Percentiles rank a stretch among this genome's conserved stretches.
These are phyloP conservation scores for Digitaria exilis DNA, from an alignment of 202 grass and related monocot genomes.

Conservation along the genomic window DNA sequence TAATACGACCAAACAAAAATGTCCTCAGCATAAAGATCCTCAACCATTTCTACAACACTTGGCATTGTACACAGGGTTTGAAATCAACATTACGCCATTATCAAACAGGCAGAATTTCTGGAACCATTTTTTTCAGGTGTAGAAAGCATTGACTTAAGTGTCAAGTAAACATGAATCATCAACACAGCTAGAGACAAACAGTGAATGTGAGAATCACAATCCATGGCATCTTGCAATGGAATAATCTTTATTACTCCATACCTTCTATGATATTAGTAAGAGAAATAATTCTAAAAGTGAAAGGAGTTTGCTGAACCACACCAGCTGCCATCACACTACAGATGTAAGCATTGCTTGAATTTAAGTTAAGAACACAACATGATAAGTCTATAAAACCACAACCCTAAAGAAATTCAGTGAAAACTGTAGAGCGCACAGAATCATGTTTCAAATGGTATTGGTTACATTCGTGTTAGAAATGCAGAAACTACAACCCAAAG, in stretches of 20 bases:
- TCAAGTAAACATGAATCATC: constrained; percentile 4
- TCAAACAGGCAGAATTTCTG: neutral
- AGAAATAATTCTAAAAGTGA: constrained; percentile 32
- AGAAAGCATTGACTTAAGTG: constrained; percentile 26
- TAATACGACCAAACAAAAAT: constrained; percentile 17
- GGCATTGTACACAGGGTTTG: constrained; percentile 18
- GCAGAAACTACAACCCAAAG: constrained; percentile 25
- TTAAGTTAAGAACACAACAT: neutral
- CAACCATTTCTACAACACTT: constrained; percentile 20
- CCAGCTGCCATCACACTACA: neutral
- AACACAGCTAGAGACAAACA: neutral
- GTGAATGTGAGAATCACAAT: neutral
- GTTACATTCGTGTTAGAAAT: neutral
- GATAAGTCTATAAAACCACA: neutral
- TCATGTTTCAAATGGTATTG: constrained; percentile 19
- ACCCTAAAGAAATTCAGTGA: neutral
- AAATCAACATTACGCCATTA: constrained; percentile 13
- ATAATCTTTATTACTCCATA: constrained; percentile 1
- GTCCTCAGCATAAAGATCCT: neutral
- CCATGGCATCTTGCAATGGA: neutral
- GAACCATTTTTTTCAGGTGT: constrained; percentile 16
- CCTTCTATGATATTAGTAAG: constrained; percentile 4
- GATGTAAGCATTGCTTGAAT: neutral
- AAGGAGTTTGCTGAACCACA: neutral
- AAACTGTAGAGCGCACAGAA: neutral